Base-by-base conservation (phyloP, 2,329 filamentous ascomycete species). In the Cryphonectria nitschkei region DNA sequence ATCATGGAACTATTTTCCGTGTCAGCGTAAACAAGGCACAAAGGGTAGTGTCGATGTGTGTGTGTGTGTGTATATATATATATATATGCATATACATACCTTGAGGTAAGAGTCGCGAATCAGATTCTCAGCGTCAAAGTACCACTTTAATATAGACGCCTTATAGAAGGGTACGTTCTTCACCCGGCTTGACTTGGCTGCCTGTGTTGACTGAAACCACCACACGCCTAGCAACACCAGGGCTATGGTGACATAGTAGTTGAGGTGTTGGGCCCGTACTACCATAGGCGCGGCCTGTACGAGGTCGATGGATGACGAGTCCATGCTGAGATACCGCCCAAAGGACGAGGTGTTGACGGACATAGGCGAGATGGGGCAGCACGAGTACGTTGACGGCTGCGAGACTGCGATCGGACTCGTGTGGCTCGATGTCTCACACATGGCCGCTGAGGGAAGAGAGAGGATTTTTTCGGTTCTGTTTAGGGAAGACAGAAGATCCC, bases 31-130 rank as follows among this genome's bases (percentile, higher is more conserved):
- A 26, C 22, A 52, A 9, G 19, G 1, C 8, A 3, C 32, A 62
- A 37, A 39, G 4, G 6, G 34, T 8, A 22, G 6, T 2, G 19
- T n/a, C 22, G 58, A 16, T 60, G 26, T 26, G 26, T 26, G 26
- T 26, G 26, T 26, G 26, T 26, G 26, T 26, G 26, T 26, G 26
- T 26, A 1, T 13, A 60, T 3, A 34, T n/a, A 41, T 26, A 8
- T 58, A 32, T 7, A 39, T 26, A 8, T 58, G 14, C 2, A 5
- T 16, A 43, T 62, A 13, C 9, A n/a, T 67, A 85, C 84, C 80
- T 85, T 84, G 73, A 76, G 77, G 71, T 87, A 87, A 75, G 85
- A 87, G 61, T 86, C 83, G 67, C 80, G 81, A 22, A 86, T 80
- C 46, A 85, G 76, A 1, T 75, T 77, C 75, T 87, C 85, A 37